Base-by-base conservation (phyloP, 352 stramenopile genomes). In the Saprolegnia diclina region DNA sequence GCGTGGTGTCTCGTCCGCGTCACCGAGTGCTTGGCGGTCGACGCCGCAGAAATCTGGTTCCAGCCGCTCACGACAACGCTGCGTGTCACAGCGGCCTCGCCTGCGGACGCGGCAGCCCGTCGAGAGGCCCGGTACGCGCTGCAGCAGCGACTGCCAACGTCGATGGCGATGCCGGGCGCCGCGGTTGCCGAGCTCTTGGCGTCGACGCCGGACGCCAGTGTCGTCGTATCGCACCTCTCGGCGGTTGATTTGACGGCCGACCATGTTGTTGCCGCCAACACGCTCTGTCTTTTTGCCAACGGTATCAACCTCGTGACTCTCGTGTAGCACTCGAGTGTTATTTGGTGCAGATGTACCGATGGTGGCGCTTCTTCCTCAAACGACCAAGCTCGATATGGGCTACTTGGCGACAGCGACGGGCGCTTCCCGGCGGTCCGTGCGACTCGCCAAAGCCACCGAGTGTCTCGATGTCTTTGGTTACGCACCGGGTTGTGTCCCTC, bases 1-100 rank as follows among this genome's bases (percentile, higher is more conserved):
- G 57, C 57, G 16, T 66, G 57, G 57, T 66, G 57, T 21, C 42
- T 66, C 11, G 37, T 66, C 19, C 37, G n/a, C 6, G 38, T 66
- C 3, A 18, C 50, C 5, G 42, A n/a, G 29, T 5, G 29, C 29
- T 35, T 35, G 29, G 29, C 29, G 29, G 29, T 35, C 29, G 29
- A 5, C 29, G 29, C 29, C 29, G 29, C 29, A 5, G 29, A 2
- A 2, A 5, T 6, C 29, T 35, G 29, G 29, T 35, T 35, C 29
- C 2, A 35, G 29, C 29, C 29, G 29, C 29, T 35, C 29, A 35
- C 29, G 29, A 35, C 29, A 5, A 35, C 29, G 5, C 29, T 35
- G 29, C 29, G 29, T 5, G 29, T 35, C 29, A 35, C 29, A 6
- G 2, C 29, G 29, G 2, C 29, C 29, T 35, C 5, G 29, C 5